Conservation (phyloP, 2,329 filamentous ascomycete species). For the Colletotrichum sp. region DNA sequence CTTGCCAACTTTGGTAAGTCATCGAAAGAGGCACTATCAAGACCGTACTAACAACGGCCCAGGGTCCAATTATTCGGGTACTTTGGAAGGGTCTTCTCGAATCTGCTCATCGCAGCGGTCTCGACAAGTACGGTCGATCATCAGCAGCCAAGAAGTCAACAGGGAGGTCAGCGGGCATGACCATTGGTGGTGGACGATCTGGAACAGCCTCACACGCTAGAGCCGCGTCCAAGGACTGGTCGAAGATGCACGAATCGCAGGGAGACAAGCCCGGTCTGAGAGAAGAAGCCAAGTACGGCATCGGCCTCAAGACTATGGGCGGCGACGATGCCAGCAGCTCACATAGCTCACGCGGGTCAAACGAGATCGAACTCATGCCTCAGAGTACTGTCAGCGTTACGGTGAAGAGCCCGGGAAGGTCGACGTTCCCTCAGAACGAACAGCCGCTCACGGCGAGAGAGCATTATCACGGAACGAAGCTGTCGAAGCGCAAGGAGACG, state of each 20-base stretch:
- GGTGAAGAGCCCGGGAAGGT: neutral
- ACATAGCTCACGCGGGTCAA: slow-evolving; percentile 3
- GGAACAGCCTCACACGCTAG: neutral
- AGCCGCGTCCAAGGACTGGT: slow-evolving; percentile 8
- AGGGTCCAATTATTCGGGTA: slow-evolving; percentile 8
- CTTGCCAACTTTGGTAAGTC: slow-evolving; percentile 6
- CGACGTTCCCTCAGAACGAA: neutral
- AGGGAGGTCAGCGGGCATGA: neutral
- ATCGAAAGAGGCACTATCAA: too few relatives aligned
- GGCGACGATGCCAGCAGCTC: slow-evolving; percentile 20
- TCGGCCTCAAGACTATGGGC: slow-evolving; percentile 23
- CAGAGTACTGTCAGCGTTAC: slow-evolving; percentile 8
- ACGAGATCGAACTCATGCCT: slow-evolving; percentile 3
- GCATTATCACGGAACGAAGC: neutral
- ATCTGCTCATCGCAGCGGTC: neutral
- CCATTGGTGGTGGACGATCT: slow-evolving; percentile 13
- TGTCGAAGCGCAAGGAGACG: neutral
- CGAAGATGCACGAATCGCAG: neutral
- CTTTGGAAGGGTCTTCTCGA: slow-evolving; percentile 14
- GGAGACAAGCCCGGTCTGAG: neutral
- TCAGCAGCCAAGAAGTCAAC: slow-evolving; percentile 7
- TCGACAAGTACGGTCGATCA: neutral
- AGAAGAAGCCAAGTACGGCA: slow-evolving; percentile 20
- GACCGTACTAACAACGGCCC: neutral
- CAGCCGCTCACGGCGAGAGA: neutral